A percentile compares a stretch with the other conserved stretches of the same genome.
Conservation (phyloP, 2,329 filamentous ascomycete species). For the Monosporascus sp. region DNA sequence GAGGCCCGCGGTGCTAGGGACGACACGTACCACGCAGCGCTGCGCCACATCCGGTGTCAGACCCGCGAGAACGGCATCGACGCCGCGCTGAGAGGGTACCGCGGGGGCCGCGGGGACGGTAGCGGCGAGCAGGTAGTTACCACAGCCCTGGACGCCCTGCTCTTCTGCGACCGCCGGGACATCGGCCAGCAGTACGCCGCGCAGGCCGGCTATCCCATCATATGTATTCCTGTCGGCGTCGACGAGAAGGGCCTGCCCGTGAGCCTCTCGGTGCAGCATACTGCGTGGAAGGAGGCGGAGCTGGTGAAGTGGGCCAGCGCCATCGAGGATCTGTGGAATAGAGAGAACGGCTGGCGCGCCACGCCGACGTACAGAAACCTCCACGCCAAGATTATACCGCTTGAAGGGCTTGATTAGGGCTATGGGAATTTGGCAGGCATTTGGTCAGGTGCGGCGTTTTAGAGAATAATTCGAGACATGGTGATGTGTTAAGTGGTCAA, state of each 20-base stretch:
- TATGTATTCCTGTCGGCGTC: constrained; percentile 62
- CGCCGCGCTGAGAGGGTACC: constrained; percentile 47
- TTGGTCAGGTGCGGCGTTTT: background rate
- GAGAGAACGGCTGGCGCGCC: background rate
- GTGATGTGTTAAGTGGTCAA: too few relatives aligned
- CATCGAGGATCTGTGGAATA: constrained; percentile 43
- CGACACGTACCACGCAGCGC: constrained; percentile 61
- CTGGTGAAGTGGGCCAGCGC: constrained; percentile 58
- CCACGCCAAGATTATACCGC: background rate
- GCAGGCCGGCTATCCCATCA: constrained; percentile 69
- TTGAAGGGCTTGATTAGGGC: background rate
- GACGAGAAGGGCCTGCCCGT: constrained; percentile 55
- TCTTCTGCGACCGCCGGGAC: constrained; percentile 22
- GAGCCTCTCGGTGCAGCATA: constrained; percentile 52
- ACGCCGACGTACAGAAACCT: background rate
- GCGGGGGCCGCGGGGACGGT: constrained; percentile 19
- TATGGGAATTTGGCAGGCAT: background rate
- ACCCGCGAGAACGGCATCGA: constrained; percentile 62
- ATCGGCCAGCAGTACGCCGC: constrained; percentile 64
- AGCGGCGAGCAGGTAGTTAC: background rate
- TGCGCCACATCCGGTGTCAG: constrained; percentile 54
- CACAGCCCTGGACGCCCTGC: constrained; percentile 1
- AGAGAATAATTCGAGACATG: too few relatives aligned
- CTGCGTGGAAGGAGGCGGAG: constrained; percentile 53
- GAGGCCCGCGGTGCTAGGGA: constrained; percentile 55